Evolutionary conservation across 495 filamentous ascomycete genomes (phyloP).

Genomic region (Pyronema omphalodes): DNA sequence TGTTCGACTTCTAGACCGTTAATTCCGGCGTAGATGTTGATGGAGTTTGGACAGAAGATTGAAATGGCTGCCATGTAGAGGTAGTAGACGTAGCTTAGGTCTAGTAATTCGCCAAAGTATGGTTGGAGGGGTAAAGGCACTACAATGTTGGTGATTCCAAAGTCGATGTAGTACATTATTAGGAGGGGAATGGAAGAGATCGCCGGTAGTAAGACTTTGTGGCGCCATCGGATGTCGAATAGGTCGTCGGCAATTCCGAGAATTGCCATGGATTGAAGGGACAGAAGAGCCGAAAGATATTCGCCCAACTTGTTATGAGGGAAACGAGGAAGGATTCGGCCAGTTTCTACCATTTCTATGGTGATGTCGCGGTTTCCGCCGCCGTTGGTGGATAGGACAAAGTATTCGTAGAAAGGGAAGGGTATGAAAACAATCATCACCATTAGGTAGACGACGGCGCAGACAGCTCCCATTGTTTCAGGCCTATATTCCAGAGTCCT

Average conservation of each 20-base stretch:
- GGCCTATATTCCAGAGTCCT: slow-evolving; percentile 36
- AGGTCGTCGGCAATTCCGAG: slow-evolving; percentile 91
- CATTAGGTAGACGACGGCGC: slow-evolving; percentile 79
- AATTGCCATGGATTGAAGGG: slow-evolving; percentile 70
- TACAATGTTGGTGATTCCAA: slow-evolving; percentile 87
- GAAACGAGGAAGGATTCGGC: slow-evolving; percentile 53
- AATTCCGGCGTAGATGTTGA: slow-evolving; percentile 95
- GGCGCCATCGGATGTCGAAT: slow-evolving; percentile 95
- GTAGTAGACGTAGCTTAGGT: slow-evolving; percentile 86
- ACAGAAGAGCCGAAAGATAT: slow-evolving; percentile 84
- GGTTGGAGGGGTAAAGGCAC: slow-evolving; percentile 66
- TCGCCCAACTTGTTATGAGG: slow-evolving; percentile 90
- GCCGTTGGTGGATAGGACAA: slow-evolving; percentile 86
- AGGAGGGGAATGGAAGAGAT: slow-evolving; percentile 88
- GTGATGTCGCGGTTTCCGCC: slow-evolving; percentile 82
- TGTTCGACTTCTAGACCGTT: slow-evolving; percentile 95
- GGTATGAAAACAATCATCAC: slow-evolving; percentile 80
- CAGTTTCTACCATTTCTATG: slow-evolving; percentile 33
- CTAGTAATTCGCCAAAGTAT: slow-evolving; percentile 66
- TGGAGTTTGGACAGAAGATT: slow-evolving; percentile 94
- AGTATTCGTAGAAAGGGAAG: slow-evolving; percentile 94
- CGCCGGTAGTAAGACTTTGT: slow-evolving; percentile 93
- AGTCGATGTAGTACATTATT: slow-evolving; percentile 94
- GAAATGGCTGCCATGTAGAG: slow-evolving; percentile 85
- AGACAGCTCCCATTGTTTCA: slow-evolving; percentile 94